phyloP scores from a whole-genome alignment of 441 rosid species.

The Pelargonium myrrhifolium region DNA sequence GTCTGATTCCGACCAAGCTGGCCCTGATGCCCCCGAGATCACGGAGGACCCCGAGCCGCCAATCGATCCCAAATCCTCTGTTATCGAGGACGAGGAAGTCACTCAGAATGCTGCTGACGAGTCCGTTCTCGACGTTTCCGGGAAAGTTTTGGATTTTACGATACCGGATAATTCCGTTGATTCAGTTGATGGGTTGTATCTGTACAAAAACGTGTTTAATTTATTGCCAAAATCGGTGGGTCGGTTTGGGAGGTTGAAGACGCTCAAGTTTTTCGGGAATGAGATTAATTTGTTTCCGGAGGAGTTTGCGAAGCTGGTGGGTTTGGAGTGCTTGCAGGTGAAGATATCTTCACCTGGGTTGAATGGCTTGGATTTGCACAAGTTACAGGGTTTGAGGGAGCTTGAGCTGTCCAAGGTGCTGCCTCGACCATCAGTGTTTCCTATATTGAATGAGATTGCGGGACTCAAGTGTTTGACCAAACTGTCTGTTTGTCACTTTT shows the following conservation, averaged over 20 bases:
- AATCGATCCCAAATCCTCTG: slow-evolving; percentile 14
- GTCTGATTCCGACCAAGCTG: slow-evolving; percentile 23
- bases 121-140: slow-evolving; percentile 61
- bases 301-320: slow-evolving; percentile 57
- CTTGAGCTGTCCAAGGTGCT: slow-evolving; percentile 73
- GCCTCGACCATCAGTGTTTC: slow-evolving; percentile 60
- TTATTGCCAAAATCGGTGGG: slow-evolving; percentile 73
- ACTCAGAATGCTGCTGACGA: slow-evolving; percentile 37
- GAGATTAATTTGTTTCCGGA: slow-evolving; percentile 62
- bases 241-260: slow-evolving; percentile 41
- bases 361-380: slow-evolving; percentile 51
- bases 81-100: slow-evolving; percentile 2
- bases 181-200: slow-evolving; percentile 46
- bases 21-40: slow-evolving; percentile 16
- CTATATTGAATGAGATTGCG: slow-evolving; percentile 72
- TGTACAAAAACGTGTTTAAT: slow-evolving; percentile 66
- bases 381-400: slow-evolving; percentile 70
- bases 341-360: slow-evolving; percentile 60
- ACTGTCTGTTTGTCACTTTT: slow-evolving; percentile 86
- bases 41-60: slow-evolving; percentile 23
- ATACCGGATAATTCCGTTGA: slow-evolving; percentile 33
- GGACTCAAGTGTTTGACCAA: slow-evolving; percentile 70
- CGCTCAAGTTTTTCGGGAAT: slow-evolving; percentile 74
- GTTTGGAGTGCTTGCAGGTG: slow-evolving; percentile 76
- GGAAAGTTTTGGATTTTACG: slow-evolving; percentile 57